Base-by-base conservation (phyloP, 345 rosid species). In the Salix caprea region DNA sequence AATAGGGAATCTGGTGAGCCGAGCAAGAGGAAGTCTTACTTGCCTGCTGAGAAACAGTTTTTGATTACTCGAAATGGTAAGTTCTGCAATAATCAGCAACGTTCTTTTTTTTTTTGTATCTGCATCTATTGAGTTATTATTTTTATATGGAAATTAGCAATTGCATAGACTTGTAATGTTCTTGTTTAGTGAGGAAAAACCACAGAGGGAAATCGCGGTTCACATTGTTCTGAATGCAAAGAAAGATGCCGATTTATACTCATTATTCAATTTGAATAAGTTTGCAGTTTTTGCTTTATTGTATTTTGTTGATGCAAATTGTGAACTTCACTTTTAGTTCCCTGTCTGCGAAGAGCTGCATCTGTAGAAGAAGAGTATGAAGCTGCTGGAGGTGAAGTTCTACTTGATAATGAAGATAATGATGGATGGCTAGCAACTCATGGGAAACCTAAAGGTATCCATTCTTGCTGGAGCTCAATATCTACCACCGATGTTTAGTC, bases 361-460 rank as follows among this genome's bases (percentile, higher is more conserved):
- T 92, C 95, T 39, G 82, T 96, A 37, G 99, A 88, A 65, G 97
- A 93, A 80, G 99, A 96, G 69, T 96, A 96, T 64, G 97, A 92
- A 84, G 96, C 96, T 81, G 90, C 95, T 36, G 97, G 99, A 80
- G 99, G 97, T 60, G 98, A 96, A 88, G 87, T 96, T 81, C 85
- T 92, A 74, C 90, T 94, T 74, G 99, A 96, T 79, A 85, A 90
- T 84, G 99, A 96, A 85, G 98, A 96, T 74, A 82, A 91, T 82
- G 98, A 96, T 80, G 99, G 97, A 76, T 96, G 98, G 99, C 81
- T 92, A 70, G 99, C 99, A 3, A 96, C 99, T 56, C 98, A 96
- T 75, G 99, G 99, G 74, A 92, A 88, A 83, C 99, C 97, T 2
- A 92, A 86, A 94, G 98, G 99, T 94, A 70, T 42, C 36, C 58